Evolutionary conservation across 805 yeast genomes (phyloP).

Genomic region (Ogataea glucozyma): DNA sequence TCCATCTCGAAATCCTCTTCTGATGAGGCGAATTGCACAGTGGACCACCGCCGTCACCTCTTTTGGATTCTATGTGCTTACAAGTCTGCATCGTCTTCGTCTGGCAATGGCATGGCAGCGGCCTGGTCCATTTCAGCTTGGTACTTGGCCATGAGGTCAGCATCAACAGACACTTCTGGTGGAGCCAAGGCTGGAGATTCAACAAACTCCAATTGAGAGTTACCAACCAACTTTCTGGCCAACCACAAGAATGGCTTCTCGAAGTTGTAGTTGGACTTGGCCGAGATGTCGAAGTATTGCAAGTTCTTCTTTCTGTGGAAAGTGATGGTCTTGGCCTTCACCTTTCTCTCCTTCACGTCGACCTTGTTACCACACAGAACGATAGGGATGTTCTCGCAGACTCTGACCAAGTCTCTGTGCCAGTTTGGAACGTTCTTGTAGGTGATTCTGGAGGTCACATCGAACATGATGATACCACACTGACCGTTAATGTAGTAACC

Average conservation of each 20-base stretch:
- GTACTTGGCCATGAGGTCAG: slow-evolving; percentile 95
- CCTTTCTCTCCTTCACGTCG: slow-evolving; percentile 99
- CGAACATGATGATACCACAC: slow-evolving; percentile 99
- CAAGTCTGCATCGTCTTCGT: slow-evolving; percentile 99
- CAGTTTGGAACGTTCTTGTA: slow-evolving; percentile 99
- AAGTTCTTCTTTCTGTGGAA: slow-evolving; percentile 99
- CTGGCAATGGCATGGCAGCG: slow-evolving; percentile 98
- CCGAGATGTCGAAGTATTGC: slow-evolving; percentile 99
- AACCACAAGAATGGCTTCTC: slow-evolving; percentile 99
- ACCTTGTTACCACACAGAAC: slow-evolving; percentile 99
- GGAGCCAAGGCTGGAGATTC: slow-evolving; percentile 99
- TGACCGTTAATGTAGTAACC: slow-evolving; percentile 99
- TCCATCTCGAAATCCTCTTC: no score
- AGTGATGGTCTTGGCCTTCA: slow-evolving; percentile 99
- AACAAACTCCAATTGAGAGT: slow-evolving; percentile 96
- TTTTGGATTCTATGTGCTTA: slow-evolving; percentile 41
- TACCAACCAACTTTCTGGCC: slow-evolving; percentile 98
- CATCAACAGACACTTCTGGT: slow-evolving; percentile 98
- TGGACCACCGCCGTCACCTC: no score
- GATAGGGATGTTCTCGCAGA: slow-evolving; percentile 99
- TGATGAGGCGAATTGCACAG: not conserved
- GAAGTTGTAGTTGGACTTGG: slow-evolving; percentile 98
- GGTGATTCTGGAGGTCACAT: slow-evolving; percentile 98
- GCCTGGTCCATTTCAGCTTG: slow-evolving; percentile 99
- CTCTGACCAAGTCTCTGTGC: slow-evolving; percentile 99